These are phyloP conservation scores for Plectranthus barbatus DNA, from an alignment of 257 asterid species.

Conservation along the genomic window DNA sequence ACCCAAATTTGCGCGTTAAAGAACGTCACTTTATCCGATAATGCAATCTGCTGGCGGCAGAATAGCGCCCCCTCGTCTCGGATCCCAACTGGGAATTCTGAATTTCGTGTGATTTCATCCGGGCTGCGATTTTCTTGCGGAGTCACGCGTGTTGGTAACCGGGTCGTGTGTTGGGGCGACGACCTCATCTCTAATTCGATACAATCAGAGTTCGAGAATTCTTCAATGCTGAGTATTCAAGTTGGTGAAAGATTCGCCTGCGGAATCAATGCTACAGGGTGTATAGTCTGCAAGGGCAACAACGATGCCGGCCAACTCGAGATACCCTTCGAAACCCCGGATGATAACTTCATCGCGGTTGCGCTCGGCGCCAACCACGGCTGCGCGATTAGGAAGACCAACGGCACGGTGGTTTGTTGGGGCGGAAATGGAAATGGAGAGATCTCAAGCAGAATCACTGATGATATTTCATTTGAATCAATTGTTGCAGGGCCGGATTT, in stretches of 20 bases:
- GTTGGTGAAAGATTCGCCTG: constrained; percentile 69
- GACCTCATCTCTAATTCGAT: constrained; percentile 20
- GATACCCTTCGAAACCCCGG: constrained; percentile 31
- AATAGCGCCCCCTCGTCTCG: constrained; percentile 5
- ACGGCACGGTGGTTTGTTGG: constrained; percentile 73
- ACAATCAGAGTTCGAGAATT: constrained; percentile 35
- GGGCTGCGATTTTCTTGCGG: constrained; percentile 73
- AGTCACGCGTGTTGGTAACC: constrained; percentile 15
- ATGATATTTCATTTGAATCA: constrained; percentile 49
- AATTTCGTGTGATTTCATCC: constrained; percentile 41
- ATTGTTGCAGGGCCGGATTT: constrained; percentile 61
- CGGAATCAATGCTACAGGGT: constrained; percentile 41
- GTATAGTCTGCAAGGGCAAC: constrained; percentile 51
- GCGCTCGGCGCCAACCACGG: constrained; percentile 61
- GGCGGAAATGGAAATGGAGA: constrained; percentile 42
- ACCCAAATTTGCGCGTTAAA: constrained; percentile 53
- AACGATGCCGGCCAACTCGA: constrained; percentile 48
- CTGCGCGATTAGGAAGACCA: constrained; percentile 51
- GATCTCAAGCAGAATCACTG: constrained; percentile 21
- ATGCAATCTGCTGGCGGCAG: constrained; percentile 63
- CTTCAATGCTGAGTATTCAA: constrained; percentile 40
- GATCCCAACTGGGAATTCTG: constrained; percentile 12
- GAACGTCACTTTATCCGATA: constrained; percentile 16
- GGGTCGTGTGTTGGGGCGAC: constrained; percentile 67
- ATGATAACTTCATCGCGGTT: constrained; percentile 33